phyloP scores from a whole-genome alignment of 2,329 filamentous ascomycete genomes.

The Microcyclosporella mali region DNA sequence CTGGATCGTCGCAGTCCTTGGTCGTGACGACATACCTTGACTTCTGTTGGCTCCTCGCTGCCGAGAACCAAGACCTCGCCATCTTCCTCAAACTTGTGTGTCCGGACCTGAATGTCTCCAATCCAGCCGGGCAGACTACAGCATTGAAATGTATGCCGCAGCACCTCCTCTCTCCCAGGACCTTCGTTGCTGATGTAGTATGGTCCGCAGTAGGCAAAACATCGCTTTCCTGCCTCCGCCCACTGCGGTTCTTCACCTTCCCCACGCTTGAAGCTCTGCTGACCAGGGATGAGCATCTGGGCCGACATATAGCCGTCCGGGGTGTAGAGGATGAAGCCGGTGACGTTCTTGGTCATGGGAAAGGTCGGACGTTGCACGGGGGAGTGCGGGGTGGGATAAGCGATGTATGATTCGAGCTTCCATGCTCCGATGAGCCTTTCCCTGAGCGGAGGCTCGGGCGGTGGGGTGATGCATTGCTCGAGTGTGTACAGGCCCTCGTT shows the following conservation, averaged over 20 bases:
- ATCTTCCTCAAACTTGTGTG: slow-evolving; percentile 34
- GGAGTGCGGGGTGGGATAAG: slow-evolving; percentile 34
- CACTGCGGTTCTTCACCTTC: slow-evolving; percentile 34
- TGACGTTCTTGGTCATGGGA: slow-evolving; percentile 34
- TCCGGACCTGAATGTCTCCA: slow-evolving; percentile 33
- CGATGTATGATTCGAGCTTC: slow-evolving; percentile 35
- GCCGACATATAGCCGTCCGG: slow-evolving; percentile 37
- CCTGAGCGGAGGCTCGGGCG: slow-evolving; percentile 26
- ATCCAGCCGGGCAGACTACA: slow-evolving; percentile 36
- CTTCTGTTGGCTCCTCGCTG: slow-evolving; percentile 35
- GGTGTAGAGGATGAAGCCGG: slow-evolving; percentile 36
- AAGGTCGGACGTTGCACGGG: slow-evolving; percentile 30
- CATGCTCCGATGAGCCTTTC: slow-evolving; percentile 33
- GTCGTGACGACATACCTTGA: slow-evolving; percentile 26
- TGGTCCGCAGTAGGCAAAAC: slow-evolving; percentile 34
- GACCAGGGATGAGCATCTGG: slow-evolving; percentile 34
- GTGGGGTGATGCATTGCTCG: slow-evolving; percentile 24
- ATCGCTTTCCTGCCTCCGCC: slow-evolving; percentile 35
- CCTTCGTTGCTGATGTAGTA: slow-evolving; percentile 36
- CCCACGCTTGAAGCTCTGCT: slow-evolving; percentile 34
- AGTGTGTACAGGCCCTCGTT: slow-evolving; percentile 31
- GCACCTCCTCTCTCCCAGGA: slow-evolving; percentile 27
- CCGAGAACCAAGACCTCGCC: slow-evolving; percentile 34
- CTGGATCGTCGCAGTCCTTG: background rate
- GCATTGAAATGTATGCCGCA: slow-evolving; percentile 34